Conservation (phyloP, 164 flowering plant genomes). For the Echeveria elegans region DNA sequence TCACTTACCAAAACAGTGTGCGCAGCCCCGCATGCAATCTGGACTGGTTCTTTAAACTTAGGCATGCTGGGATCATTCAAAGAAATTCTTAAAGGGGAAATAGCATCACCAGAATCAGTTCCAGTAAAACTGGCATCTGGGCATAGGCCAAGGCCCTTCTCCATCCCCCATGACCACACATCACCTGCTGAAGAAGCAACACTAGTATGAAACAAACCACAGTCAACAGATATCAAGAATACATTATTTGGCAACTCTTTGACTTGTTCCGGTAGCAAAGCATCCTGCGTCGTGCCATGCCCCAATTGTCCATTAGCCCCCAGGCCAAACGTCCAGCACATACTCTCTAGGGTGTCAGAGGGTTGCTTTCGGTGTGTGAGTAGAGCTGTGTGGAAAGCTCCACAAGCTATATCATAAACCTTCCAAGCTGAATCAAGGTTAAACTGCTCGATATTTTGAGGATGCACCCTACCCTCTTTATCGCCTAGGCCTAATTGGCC, state of each 20-base stretch:
- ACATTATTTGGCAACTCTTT: conserved; percentile 39
- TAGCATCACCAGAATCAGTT: conserved; percentile 68
- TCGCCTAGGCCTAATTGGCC: conserved; percentile 89
- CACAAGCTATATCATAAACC: conserved; percentile 72
- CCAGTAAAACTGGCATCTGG: conserved; percentile 68
- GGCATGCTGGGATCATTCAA: conserved; percentile 24
- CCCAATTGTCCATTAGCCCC: conserved; percentile 95
- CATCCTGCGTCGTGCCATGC: conserved; percentile 60
- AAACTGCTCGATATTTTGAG: conserved; percentile 48
- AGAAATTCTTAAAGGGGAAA: conserved; percentile 37
- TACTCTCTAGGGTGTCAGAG: conserved; percentile 27
- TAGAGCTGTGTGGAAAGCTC: conserved; percentile 71
- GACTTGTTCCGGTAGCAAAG: conserved; percentile 43
- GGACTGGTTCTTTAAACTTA: conserved; percentile 48
- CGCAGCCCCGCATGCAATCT: conserved; percentile 89
- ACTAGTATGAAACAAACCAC: conserved; percentile 87
- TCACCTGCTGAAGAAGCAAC: conserved; percentile 67
- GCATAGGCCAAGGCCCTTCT: conserved; percentile 80
- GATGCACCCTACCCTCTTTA: conserved; percentile 37
- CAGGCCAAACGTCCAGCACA: conserved; percentile 87
- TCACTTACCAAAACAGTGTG: conserved; percentile 64
- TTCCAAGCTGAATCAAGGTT: conserved; percentile 35
- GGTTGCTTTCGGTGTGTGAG: conserved; percentile 44
- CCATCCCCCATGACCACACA: conserved; percentile 99
- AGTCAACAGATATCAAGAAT: conserved; percentile 56